Percentiles rank a stretch among this genome's conserved stretches.
Evolutionary conservation across 2,329 filamentous ascomycete genomes (phyloP).

Genomic region (Monosporascus sp.): DNA sequence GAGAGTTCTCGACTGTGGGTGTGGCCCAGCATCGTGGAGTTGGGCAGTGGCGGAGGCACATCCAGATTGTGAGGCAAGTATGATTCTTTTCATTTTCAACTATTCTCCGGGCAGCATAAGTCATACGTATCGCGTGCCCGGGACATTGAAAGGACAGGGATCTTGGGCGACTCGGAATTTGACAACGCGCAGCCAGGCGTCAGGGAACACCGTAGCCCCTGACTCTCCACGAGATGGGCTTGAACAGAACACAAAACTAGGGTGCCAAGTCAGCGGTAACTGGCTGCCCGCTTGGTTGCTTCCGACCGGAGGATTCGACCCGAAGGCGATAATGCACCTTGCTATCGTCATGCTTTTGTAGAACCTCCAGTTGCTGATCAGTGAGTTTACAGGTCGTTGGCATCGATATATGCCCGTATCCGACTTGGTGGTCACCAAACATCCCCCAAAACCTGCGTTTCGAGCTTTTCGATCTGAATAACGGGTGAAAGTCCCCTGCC

Average conservation of each 20-base stretch:
- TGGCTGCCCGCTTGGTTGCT: not conserved
- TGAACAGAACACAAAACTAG: too few relatives aligned
- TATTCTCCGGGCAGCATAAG: too few relatives aligned
- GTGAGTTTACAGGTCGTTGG: constrained; percentile 53
- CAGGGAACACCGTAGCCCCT: too few relatives aligned
- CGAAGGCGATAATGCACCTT: constrained; percentile 5
- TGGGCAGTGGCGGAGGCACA: constrained; percentile 45
- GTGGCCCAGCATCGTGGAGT: constrained; percentile 52
- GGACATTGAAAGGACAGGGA: too few relatives aligned
- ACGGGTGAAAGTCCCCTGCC: constrained; percentile 37
- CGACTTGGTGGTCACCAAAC: not conserved
- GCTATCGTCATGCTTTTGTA: not conserved
- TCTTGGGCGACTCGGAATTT: too few relatives aligned
- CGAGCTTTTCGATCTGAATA: constrained; percentile 69
- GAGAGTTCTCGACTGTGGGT: constrained; percentile 67
- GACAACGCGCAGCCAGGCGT: too few relatives aligned
- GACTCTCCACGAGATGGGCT: too few relatives aligned
- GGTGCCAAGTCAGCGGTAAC: too few relatives aligned
- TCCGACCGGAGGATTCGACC: not conserved
- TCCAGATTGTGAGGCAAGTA: constrained; percentile 57
- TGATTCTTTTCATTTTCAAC: not conserved
- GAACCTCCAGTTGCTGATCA: constrained; percentile 6
- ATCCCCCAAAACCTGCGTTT: constrained; percentile 54
- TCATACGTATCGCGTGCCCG: too few relatives aligned
- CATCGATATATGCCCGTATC: constrained; percentile 66